phyloP scores from a whole-genome alignment of 108 stramenopile genomes.

The Discostella pseudostelligera region DNA sequence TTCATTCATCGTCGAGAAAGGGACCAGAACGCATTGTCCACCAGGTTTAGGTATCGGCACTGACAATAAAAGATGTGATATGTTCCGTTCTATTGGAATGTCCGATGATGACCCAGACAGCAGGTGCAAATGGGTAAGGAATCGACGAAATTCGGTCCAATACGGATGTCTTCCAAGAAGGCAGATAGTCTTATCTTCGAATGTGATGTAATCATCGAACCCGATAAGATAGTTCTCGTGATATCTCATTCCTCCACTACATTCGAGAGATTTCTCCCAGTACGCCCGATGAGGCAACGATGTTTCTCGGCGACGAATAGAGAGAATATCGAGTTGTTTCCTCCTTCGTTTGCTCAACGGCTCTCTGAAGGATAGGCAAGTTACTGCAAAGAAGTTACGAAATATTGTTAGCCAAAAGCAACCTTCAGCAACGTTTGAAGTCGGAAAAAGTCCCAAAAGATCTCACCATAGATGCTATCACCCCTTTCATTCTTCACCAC shows the following conservation, averaged over 20 bases:
- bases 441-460: neutral
- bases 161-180: conserved; percentile 79
- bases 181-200: conserved; percentile 87
- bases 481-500: conserved; percentile 90
- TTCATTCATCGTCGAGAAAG: conserved; percentile 67
- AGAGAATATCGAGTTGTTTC: conserved; percentile 56
- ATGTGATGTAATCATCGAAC: conserved; percentile 81
- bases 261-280: conserved; percentile 33
- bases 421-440: neutral
- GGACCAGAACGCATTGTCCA: conserved; percentile 72
- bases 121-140: conserved; percentile 78
- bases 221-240: conserved; percentile 50
- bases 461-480: conserved; percentile 65
- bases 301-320: conserved; percentile 49
- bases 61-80: conserved; percentile 78
- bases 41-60: conserved; percentile 84
- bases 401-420: neutral
- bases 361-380: conserved; percentile 86
- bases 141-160: conserved; percentile 85
- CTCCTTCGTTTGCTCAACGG: conserved; percentile 60
- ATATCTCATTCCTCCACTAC: conserved; percentile 5
- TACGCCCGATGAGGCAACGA: conserved; percentile 69
- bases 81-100: conserved; percentile 75
- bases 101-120: conserved; percentile 73
- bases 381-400: conserved; percentile 39